phyloP scores from a whole-genome alignment of 164 flowering plant genomes.

The Saururus chinensis region DNA sequence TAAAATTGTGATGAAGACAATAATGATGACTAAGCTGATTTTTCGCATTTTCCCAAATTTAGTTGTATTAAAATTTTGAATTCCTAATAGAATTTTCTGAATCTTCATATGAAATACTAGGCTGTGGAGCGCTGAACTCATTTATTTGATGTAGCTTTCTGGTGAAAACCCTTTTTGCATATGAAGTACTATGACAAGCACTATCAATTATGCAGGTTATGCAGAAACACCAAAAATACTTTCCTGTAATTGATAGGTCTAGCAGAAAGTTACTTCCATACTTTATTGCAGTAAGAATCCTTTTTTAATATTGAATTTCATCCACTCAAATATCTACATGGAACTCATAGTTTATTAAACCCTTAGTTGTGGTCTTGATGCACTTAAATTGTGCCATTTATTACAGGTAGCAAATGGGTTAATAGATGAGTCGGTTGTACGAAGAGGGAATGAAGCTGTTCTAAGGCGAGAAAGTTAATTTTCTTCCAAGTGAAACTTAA shows the following conservation, averaged over 20 bases:
- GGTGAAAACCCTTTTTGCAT: background rate
- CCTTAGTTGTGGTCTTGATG: background rate
- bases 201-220: slow-evolving; percentile 48
- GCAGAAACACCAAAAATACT: slow-evolving; percentile 97
- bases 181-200: background rate
- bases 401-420: slow-evolving; percentile 88
- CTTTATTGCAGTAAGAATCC: slow-evolving; percentile 73
- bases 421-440: slow-evolving; percentile 56
- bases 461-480: slow-evolving; percentile 41
- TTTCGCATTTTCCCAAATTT: background rate
- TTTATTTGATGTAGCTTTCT: background rate
- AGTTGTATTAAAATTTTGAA: no score
- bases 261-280: slow-evolving; percentile 62
- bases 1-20: background rate
- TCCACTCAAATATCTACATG: background rate
- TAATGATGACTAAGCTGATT: background rate
- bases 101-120: background rate
- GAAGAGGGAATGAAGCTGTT: slow-evolving; percentile 96
- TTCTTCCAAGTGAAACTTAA: background rate
- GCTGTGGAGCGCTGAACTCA: background rate
- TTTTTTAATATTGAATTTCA: background rate
- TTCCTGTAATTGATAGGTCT: slow-evolving; percentile 49
- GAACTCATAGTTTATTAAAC: background rate
- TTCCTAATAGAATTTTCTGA: background rate
- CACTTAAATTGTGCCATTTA: background rate